Base-by-base conservation (phyloP, 2,329 filamentous ascomycete species). In the Sporothrix phasma region DNA sequence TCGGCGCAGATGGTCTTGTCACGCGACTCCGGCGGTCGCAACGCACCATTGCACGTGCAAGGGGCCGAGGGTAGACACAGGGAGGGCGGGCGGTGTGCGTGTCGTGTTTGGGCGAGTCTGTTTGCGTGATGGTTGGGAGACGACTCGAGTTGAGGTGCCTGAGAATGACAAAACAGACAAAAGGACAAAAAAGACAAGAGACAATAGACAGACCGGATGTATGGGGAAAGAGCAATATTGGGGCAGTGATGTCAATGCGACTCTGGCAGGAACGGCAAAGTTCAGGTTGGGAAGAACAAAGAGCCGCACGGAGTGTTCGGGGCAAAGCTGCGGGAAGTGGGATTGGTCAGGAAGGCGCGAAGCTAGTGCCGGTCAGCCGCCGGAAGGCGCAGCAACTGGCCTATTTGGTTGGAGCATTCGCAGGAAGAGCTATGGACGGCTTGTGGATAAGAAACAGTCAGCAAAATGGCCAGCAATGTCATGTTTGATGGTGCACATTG, bases 31-130 rank as follows among this genome's bases (percentile, higher is more conserved):
- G 19, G 22, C n/a, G 11, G 53, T 53, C 45, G 37, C 22, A 45
- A 51, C 62, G 34, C 62, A 60, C 45, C 62, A 64, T 64, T 64
- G 54, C 62, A 61, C 54, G 43, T 24, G 62, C 31, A 63, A 26
- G 22, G 24, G 15, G 11, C 39, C 37, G 39, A 46, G 56, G 24
- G 8, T n/a, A 45, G 54, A 43, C 54, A 43, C 11, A 43, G 22
- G 22, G n/a, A n/a, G 10, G 13, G 15, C 6, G 22, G 22, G 54
- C 5, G 11, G 22, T 43, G 54, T 13, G 53, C n/a, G 53, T 41
- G 37, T 19, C 22, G 37, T 41, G 54, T 43, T 37, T 3, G 53
- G 6, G n/a, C 7, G 37, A 24, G 37, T 29, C 15, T 58, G 54
- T 29, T 41, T 29, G 54, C n/a, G 54, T 41, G 29, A 15, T 37